Conservation (phyloP, 176 grass and related monocot species). For the Saccharum officinarum region DNA sequence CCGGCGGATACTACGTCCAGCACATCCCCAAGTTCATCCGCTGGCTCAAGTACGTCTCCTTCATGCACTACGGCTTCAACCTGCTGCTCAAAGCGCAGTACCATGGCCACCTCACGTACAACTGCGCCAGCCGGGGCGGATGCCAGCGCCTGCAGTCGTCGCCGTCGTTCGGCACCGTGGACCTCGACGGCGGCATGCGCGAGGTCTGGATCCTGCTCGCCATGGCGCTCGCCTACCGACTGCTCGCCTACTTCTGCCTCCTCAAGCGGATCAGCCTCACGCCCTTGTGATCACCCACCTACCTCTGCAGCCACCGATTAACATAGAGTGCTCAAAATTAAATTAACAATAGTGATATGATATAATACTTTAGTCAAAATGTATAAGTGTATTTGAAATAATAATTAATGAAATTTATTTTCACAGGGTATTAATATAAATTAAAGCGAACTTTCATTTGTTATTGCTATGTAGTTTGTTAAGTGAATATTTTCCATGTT, state of each 20-base stretch:
- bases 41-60: slow-evolving; percentile 90
- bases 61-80: slow-evolving; percentile 93
- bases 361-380: too few species aligned
- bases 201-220: slow-evolving; percentile 72
- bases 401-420: too few species aligned
- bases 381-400: too few species aligned
- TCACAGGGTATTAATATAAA: too few species aligned
- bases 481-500: too few species aligned
- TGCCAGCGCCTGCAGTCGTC: slow-evolving; percentile 73
- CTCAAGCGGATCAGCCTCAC: too few species aligned
- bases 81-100: slow-evolving; percentile 90
- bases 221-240: slow-evolving; percentile 76
- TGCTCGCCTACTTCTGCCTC: slow-evolving; percentile 42
- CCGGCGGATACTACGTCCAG: slow-evolving; percentile 84
- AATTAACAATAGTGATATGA: too few species aligned
- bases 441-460: background rate
- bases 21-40: slow-evolving; percentile 77
- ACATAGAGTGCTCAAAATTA: too few species aligned
- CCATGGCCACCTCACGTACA: slow-evolving; percentile 63
- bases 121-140: slow-evolving; percentile 52
- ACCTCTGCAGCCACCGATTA: background rate
- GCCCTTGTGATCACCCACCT: too few species aligned
- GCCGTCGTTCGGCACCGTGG: slow-evolving; percentile 78
- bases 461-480: background rate
- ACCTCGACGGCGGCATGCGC: slow-evolving; percentile 57